Conservation (phyloP, 1,139 yeast genomes). For the Kodamaea sp. region DNA sequence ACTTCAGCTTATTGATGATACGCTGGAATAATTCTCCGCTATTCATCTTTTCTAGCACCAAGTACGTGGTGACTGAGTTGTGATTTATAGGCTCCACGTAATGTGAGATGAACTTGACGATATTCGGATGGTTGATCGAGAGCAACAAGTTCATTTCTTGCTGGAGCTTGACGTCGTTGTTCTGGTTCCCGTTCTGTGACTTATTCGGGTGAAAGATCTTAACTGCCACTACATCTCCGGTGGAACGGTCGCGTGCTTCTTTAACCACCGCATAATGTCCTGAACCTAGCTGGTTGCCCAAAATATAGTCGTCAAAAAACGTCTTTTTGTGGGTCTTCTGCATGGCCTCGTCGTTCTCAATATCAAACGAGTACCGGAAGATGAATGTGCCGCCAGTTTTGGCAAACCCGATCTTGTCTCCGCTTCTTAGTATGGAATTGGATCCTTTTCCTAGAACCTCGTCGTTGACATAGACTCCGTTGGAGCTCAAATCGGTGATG, state of each 20-base stretch:
- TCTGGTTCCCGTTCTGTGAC: conserved; percentile 16
- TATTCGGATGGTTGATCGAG: conserved; percentile 69
- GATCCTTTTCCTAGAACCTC: conserved; percentile 48
- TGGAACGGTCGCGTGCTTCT: conserved; percentile 59
- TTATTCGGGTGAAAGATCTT: conserved; percentile 75
- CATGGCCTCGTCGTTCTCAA: conserved; percentile 14
- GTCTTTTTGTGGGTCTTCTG: conserved; percentile 26
- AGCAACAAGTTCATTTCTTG: conserved; percentile 69
- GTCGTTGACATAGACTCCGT: conserved; percentile 69
- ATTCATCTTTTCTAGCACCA: conserved; percentile 71
- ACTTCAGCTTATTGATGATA: conserved; percentile 60
- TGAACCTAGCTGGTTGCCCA: conserved; percentile 65
- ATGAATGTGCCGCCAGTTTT: conserved; percentile 56
- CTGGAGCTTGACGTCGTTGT: conserved; percentile 52
- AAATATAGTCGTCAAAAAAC: conserved; percentile 60
- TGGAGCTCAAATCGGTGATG: conserved; percentile 61
- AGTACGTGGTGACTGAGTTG: conserved; percentile 56
- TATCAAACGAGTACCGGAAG: conserved; percentile 47
- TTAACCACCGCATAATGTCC: conserved; percentile 82
- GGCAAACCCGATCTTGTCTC: conserved; percentile 67
- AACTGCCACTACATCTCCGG: conserved; percentile 68
- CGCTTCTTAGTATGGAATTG: conserved; percentile 53
- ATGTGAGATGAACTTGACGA: conserved; percentile 64
- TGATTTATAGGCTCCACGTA: conserved; percentile 68
- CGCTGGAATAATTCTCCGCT: conserved; percentile 76